Evolutionary conservation across 345 rosid genomes (phyloP).

Genomic region (Bruguiera sexangula): DNA sequence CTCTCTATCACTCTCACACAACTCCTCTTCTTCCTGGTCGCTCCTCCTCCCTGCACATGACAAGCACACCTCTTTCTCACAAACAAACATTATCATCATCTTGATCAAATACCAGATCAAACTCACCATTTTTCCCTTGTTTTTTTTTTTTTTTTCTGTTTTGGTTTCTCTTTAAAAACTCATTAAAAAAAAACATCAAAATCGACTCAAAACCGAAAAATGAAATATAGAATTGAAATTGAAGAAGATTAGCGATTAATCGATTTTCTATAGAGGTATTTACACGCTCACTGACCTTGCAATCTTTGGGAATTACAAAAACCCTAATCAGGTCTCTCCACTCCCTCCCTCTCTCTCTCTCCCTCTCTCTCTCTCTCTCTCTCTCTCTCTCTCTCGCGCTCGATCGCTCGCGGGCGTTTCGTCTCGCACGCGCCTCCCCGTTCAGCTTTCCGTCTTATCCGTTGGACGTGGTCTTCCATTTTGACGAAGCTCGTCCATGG

Average conservation of each 20-base stretch:
- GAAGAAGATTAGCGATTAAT: no score
- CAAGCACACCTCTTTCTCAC: conserved; percentile 87
- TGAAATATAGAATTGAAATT: no score
- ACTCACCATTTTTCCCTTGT: conserved; percentile 27
- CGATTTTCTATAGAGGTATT: no score
- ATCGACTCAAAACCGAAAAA: no score
- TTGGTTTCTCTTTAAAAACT: not conserved
- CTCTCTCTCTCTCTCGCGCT: conserved; percentile 4
- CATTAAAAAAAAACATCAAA: not conserved
- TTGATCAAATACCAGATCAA: conserved; percentile 52
- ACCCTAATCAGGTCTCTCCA: conserved; percentile 14
- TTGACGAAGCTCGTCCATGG: no score
- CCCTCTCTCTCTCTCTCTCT: not conserved
- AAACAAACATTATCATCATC: conserved; percentile 33
- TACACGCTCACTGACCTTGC: no score
- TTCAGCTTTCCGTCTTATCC: no score
- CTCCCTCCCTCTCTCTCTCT: not conserved
- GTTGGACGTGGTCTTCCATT: no score
- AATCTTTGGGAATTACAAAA: conserved; percentile 13
- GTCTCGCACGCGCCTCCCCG: no score
- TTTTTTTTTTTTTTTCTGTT: conserved; percentile 5
- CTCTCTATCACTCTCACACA: conserved; percentile 56
- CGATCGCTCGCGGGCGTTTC: conserved; percentile 6
- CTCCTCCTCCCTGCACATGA: conserved; percentile 68
- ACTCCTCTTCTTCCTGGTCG: conserved; percentile 19